phyloP scores from a whole-genome alignment of 2,329 filamentous ascomycete genomes.

The Trichoderma koningiopsis region DNA sequence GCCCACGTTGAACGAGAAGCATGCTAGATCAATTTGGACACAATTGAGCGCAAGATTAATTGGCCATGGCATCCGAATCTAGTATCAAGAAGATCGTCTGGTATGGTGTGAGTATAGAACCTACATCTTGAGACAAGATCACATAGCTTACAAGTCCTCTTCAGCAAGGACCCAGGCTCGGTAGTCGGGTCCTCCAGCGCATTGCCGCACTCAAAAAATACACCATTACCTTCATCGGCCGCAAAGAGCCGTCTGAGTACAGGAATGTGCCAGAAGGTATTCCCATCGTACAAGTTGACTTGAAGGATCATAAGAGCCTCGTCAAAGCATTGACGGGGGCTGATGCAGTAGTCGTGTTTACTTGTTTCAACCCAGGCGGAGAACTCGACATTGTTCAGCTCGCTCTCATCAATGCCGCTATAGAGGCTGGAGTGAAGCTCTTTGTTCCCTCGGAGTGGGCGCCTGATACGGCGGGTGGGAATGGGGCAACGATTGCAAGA shows the following conservation, averaged over 20 bases:
- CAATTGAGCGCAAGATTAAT: not conserved
- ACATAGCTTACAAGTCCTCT: not conserved
- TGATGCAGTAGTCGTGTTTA: slow-evolving; percentile 7
- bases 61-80: not conserved
- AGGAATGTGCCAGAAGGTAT: slow-evolving; percentile 1
- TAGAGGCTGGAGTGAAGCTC: slow-evolving; percentile 16
- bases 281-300: slow-evolving; percentile 3
- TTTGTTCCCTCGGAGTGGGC: slow-evolving; percentile 20
- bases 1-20: not conserved
- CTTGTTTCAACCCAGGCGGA: not conserved
- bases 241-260: not conserved
- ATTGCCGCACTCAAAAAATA: not conserved
- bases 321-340: slow-evolving; percentile 10
- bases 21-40: not conserved
- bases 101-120: slow-evolving; percentile 16
- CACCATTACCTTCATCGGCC: slow-evolving; percentile 15
- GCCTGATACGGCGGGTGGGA: slow-evolving; percentile 14
- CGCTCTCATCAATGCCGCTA: slow-evolving; percentile 17
- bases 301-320: not conserved
- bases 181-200: not conserved
- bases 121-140: not conserved
- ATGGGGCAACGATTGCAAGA: slow-evolving; percentile 2
- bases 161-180: slow-evolving; percentile 1
- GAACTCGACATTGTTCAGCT: slow-evolving; percentile 14
- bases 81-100: slow-evolving; percentile 5